Evolutionary conservation across 345 rosid genomes (phyloP).

Genomic region (Populus tremula): DNA sequence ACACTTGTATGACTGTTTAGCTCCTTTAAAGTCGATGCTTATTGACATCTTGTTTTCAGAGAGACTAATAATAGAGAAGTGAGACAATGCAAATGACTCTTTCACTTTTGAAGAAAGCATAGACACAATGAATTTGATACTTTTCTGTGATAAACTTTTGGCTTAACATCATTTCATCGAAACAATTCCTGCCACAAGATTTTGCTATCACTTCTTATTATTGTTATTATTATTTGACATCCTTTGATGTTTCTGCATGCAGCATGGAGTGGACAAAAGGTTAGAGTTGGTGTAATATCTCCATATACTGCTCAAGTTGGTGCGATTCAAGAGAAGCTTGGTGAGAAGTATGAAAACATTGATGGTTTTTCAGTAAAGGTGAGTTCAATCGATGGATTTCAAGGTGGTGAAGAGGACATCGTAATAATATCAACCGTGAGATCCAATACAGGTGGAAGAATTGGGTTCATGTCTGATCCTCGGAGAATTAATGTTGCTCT

Average conservation of each 20-base stretch:
- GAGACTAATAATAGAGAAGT: not conserved
- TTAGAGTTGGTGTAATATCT: conserved; percentile 21
- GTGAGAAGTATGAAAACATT: not conserved
- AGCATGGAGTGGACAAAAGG: conserved; percentile 12
- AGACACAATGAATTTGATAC: not conserved
- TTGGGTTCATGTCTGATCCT: conserved; percentile 18
- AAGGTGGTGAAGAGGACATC: conserved; percentile 16
- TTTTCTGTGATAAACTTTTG: not conserved
- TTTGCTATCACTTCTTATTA: too few species aligned
- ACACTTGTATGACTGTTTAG: not conserved
- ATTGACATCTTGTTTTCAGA: not conserved
- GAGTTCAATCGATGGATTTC: conserved; percentile 13
- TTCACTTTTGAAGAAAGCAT: not conserved
- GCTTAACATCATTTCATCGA: not conserved
- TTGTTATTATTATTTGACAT: too few species aligned
- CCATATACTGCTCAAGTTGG: conserved; percentile 19
- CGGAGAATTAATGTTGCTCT: conserved; percentile 20
- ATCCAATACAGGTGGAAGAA: conserved; percentile 6
- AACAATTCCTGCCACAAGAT: not conserved
- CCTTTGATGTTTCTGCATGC: too few species aligned
- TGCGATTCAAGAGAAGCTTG: conserved; percentile 9
- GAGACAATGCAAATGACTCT: not conserved
- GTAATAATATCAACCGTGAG: conserved; percentile 21
- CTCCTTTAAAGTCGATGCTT: not conserved
- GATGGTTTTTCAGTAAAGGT: conserved; percentile 19